Percentiles rank a stretch among this genome's conserved stretches.
phyloP scores from a whole-genome alignment of 163 green algal genomes.

The Chlamydomonas reinhardtii region DNA sequence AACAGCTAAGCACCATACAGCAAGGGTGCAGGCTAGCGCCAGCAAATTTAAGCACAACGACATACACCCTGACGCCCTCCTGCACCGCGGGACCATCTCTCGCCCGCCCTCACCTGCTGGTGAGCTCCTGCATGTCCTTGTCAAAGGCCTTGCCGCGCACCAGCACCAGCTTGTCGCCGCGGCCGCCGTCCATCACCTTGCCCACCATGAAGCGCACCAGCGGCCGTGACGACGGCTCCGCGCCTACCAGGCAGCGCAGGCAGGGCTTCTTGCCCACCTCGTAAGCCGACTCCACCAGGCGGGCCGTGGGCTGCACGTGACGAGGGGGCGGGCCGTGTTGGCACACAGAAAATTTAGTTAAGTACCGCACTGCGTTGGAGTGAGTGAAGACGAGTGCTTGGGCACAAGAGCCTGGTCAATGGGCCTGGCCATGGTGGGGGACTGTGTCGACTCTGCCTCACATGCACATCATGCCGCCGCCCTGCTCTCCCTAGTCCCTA shows the following conservation, averaged over 20 bases:
- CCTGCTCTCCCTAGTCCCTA: too few relatives aligned
- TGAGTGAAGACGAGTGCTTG: neutral
- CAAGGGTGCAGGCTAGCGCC: too few relatives aligned
- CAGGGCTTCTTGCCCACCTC: conserved; percentile 36
- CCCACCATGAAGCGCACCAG: conserved; percentile 31
- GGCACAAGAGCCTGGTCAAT: too few relatives aligned
- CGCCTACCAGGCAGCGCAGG: conserved; percentile 11
- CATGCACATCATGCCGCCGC: too few relatives aligned
- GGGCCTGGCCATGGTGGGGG: too few relatives aligned
- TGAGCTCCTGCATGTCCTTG: conserved; percentile 35
- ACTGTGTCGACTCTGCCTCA: too few relatives aligned
- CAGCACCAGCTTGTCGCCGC: conserved; percentile 39
- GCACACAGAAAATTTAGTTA: too few relatives aligned
- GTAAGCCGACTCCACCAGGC: conserved; percentile 20
- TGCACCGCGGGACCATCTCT: too few relatives aligned
- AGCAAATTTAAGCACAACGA: too few relatives aligned
- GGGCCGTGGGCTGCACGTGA: conserved; percentile 19
- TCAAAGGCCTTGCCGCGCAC: conserved; percentile 40
- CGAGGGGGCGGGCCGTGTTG: neutral
- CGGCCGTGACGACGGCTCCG: conserved; percentile 10
- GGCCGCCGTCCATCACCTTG: conserved; percentile 26
- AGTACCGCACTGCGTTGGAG: too few relatives aligned
- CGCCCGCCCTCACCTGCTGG: conserved; percentile 3
- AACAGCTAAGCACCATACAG: too few relatives aligned
- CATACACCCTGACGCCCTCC: neutral